phyloP scores from a whole-genome alignment of 306 rosid genomes.

The Casuarina cunninghamiana region DNA sequence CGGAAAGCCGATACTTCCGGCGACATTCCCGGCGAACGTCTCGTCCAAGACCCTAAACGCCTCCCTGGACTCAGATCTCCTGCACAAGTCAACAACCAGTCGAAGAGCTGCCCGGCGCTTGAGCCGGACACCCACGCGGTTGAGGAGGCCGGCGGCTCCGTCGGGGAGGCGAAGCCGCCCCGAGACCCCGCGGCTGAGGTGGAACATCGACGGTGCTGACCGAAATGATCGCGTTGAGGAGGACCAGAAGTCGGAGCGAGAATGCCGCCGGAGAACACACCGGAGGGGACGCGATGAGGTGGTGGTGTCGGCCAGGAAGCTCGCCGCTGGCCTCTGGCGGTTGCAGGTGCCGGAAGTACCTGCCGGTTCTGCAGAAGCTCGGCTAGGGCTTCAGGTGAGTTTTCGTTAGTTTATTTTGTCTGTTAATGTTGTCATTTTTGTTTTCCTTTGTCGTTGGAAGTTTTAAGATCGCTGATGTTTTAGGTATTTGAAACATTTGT shows the following conservation, averaged over 20 bases:
- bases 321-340: slow-evolving; percentile 88
- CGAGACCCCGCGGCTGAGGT: slow-evolving; percentile 72
- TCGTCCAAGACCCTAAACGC: slow-evolving; percentile 29
- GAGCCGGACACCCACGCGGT: slow-evolving; percentile 44
- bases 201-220: slow-evolving; percentile 46
- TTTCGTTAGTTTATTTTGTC: slow-evolving; percentile 4
- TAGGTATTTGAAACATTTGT: slow-evolving; percentile 4
- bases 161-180: slow-evolving; percentile 70
- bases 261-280: slow-evolving; percentile 33
- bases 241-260: slow-evolving; percentile 29
- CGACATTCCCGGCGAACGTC: slow-evolving; percentile 36
- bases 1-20: slow-evolving; percentile 33
- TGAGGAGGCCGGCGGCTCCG: slow-evolving; percentile 35
- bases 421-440: neutral
- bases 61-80: slow-evolving; percentile 73
- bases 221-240: slow-evolving; percentile 34
- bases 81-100: slow-evolving; percentile 10
- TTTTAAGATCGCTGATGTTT: slow-evolving; percentile 29
- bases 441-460: neutral
- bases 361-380: slow-evolving; percentile 32
- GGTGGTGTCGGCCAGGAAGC: slow-evolving; percentile 73
- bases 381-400: slow-evolving; percentile 65
- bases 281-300: slow-evolving; percentile 39
- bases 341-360: slow-evolving; percentile 62
- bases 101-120: slow-evolving; percentile 37